A percentile compares a stretch with the other conserved stretches of the same genome.
These are phyloP conservation scores for Fibroporia radiculosa DNA, from an alignment of 768 basidiomycete genomes.

Conservation along the genomic window DNA sequence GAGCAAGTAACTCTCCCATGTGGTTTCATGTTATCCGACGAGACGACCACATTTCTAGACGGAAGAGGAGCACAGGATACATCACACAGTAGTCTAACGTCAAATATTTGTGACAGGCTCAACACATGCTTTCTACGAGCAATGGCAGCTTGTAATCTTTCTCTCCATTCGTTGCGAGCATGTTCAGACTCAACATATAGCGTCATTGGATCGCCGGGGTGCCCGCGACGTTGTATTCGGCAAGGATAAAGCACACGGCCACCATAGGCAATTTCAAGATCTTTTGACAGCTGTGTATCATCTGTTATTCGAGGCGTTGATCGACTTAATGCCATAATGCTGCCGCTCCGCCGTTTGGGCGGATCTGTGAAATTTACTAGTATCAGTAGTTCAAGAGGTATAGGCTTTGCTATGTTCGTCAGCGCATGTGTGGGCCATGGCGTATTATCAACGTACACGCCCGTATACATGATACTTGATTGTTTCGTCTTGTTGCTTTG, in stretches of 20 bases:
- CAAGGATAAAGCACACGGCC: slow-evolving; percentile 80
- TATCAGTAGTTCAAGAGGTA: slow-evolving; percentile 85
- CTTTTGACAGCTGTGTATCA: too few species aligned
- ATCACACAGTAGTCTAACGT: slow-evolving; percentile 83
- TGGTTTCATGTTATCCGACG: slow-evolving; percentile 62
- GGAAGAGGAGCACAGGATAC: slow-evolving; percentile 77
- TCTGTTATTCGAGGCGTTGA: slow-evolving; percentile 24
- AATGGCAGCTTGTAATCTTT: slow-evolving; percentile 83
- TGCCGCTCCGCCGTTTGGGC: slow-evolving; percentile 65
- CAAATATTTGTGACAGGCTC: slow-evolving; percentile 91
- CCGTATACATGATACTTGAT: slow-evolving; percentile 76
- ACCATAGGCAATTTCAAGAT: slow-evolving; percentile 46
- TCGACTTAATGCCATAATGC: slow-evolving; percentile 61
- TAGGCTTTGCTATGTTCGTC: slow-evolving; percentile 63
- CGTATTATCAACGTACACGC: slow-evolving; percentile 42
- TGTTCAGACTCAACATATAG: slow-evolving; percentile 80
- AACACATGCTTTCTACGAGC: slow-evolving; percentile 79
- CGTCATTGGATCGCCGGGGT: slow-evolving; percentile 79
- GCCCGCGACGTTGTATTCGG: slow-evolving; percentile 82
- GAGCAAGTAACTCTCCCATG: slow-evolving; percentile 92
- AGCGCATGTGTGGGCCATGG: neutral
- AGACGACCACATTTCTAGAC: slow-evolving; percentile 36
- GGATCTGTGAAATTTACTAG: slow-evolving; percentile 79
- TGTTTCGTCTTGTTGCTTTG: slow-evolving; percentile 67
- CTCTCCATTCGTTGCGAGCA: slow-evolving; percentile 79